These are phyloP conservation scores for Anthoceros angustus DNA, from an alignment of 225 moss, liverwort and hornwort genomes.

Conservation along the genomic window DNA sequence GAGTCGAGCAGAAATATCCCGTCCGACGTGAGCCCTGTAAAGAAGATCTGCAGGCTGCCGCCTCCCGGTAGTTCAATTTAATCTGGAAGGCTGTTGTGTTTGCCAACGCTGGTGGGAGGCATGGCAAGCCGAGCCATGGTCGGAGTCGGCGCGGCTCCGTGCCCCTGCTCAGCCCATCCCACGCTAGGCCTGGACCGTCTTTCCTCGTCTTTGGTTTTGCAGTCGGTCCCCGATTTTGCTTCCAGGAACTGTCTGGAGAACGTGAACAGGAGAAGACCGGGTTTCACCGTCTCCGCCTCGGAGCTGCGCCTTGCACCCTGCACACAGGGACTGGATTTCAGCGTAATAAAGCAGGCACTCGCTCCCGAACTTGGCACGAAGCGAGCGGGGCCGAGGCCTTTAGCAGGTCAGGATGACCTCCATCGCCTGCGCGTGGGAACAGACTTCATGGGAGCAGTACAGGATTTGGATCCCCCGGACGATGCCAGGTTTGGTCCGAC, in stretches of 20 bases:
- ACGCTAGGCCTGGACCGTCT: no score
- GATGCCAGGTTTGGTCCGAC: not conserved
- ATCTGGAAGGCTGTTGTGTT: no score
- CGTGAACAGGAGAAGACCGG: not conserved
- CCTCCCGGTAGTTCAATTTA: no score
- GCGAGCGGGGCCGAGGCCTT: no score
- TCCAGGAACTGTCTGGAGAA: not conserved
- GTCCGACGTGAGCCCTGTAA: no score
- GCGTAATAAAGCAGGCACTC: not conserved
- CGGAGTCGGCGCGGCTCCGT: no score
- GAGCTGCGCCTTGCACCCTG: not conserved
- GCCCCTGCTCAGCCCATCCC: no score
- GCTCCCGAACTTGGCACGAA: not conserved
- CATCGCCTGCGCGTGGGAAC: not conserved
- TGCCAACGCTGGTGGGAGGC: no score
- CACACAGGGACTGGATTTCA: not conserved
- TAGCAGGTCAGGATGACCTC: not conserved
- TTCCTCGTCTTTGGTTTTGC: not conserved
- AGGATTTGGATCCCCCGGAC: slow-evolving; percentile 1
- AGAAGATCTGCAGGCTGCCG: no score
- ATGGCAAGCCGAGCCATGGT: no score
- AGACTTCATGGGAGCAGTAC: not conserved
- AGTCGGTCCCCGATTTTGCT: not conserved
- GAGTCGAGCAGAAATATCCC: no score
- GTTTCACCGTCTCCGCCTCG: not conserved